Base-by-base conservation (phyloP, 768 basidiomycete species). In the Boletus sp. region DNA sequence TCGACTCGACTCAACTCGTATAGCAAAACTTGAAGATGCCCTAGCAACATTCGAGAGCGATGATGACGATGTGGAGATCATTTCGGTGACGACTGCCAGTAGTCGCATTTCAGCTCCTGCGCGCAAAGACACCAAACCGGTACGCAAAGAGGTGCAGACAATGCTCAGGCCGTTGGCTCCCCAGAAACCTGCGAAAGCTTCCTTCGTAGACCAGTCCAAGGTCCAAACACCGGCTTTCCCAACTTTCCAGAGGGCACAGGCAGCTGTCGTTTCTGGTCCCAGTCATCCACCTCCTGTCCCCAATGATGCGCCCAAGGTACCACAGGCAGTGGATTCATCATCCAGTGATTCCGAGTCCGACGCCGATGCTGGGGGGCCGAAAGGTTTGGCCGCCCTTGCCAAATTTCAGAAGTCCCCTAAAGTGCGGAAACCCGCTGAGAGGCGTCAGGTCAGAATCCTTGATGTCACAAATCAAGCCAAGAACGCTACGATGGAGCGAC, bases 11-110 rank as follows among this genome's bases (percentile, higher is more conserved):
- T 67, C 78, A 8, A 73, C 79, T 35, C 83, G 89, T 45, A 70
- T 94, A 50, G 73, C 81, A 14, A 77, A 83, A 50, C 77, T 97
- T 24, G 85, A 89, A 53, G 83, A 84, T 44, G 77, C 85, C 7
- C 74, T 97, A 7, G 76, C 80, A 2, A 73, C 77, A 3, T 94
- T 92, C 51, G 82, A 82, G 32, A 83, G 86, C 46, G 84, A 86
- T 28, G 78, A 78, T 29, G 80, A 83, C 44, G 84, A 84, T 17
- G 75, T 89, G 30, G 75, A 86, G 59, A 77, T 84, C 54, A 63
- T 86, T 44, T 76, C 78, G 5, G 71, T 77, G 52, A 71, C 73
- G 14, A 59, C 63, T 55, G 37, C 59, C 39, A 54, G 47, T 36
- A 57, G 57, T 50, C 60, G 58, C 9, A 10, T 60, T 39, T 53